These are phyloP conservation scores for Triticum urartu DNA, from an alignment of 176 grass and related monocot species.

Conservation along the genomic window DNA sequence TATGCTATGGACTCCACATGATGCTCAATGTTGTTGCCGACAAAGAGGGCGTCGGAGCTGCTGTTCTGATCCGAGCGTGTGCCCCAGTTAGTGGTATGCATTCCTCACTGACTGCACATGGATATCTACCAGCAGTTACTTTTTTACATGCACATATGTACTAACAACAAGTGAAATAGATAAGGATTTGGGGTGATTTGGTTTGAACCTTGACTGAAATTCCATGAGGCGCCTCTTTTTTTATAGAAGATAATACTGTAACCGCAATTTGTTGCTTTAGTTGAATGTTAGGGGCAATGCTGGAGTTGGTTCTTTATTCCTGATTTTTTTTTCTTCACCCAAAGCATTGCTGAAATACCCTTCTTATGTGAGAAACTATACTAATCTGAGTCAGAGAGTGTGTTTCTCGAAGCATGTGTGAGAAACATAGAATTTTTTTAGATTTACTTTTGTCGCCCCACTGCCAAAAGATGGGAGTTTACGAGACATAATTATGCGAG, in stretches of 20 bases:
- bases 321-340: background rate
- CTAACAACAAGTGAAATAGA: background rate
- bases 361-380: background rate
- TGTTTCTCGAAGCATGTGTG: background rate
- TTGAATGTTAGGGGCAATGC: no score
- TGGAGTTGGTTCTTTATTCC: no score
- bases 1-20: constrained; percentile 93
- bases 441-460: background rate
- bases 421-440: background rate
- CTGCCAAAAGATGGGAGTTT: background rate
- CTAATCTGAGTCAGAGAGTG: background rate
- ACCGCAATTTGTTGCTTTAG: background rate
- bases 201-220: background rate
- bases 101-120: background rate
- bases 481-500: background rate
- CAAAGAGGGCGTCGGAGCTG: constrained; percentile 69
- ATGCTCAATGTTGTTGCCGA: constrained; percentile 97
- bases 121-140: background rate
- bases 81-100: constrained; percentile 63
- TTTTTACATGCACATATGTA: background rate
- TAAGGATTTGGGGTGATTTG: background rate
- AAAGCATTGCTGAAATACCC: background rate
- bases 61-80: constrained; percentile 88
- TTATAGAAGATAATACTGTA: background rate
- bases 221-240: background rate